phyloP scores from a whole-genome alignment of 2,329 filamentous ascomycete genomes.

The Penicillium palitans region DNA sequence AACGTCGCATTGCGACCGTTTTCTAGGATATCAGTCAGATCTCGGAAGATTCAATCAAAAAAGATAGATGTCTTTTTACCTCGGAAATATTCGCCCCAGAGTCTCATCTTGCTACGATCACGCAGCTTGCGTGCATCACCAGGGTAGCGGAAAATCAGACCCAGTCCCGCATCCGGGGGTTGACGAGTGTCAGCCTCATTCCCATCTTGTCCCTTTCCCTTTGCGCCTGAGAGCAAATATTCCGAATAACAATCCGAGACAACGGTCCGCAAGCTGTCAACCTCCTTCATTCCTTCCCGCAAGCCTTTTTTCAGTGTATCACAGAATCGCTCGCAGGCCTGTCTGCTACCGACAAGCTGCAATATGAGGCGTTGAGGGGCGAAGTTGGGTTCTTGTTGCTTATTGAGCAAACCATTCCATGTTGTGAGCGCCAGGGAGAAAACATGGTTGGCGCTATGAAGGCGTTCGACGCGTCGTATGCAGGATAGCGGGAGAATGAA shows the following conservation, averaged over 20 bases:
- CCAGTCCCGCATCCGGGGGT: constrained; percentile 88
- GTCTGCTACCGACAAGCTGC: constrained; percentile 83
- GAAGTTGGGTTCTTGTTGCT: constrained; percentile 56
- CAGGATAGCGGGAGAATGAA: constrained; percentile 92
- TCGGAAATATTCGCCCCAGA: constrained; percentile 95
- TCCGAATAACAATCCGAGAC: constrained; percentile 88
- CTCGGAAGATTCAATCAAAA: background rate
- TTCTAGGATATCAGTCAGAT: constrained; percentile 52
- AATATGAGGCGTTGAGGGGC: constrained; percentile 86
- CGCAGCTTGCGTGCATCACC: constrained; percentile 91
- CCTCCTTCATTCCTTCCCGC: constrained; percentile 81
- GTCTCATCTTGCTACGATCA: constrained; percentile 92
- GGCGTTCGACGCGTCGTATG: constrained; percentile 84
- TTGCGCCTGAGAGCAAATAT: constrained; percentile 61
- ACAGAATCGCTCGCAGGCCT: constrained; percentile 91
- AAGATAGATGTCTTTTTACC: constrained; percentile 31
- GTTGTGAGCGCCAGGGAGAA: constrained; percentile 94
- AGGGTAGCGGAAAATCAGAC: constrained; percentile 90
- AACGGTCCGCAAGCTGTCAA: constrained; percentile 78
- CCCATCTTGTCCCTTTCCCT: constrained; percentile 52
- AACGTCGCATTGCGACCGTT: constrained; percentile 92
- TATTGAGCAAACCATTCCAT: constrained; percentile 73
- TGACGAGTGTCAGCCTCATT: constrained; percentile 48
- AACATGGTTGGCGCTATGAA: constrained; percentile 88
- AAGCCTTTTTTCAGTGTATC: constrained; percentile 91